Evolutionary conservation across 2,329 filamentous ascomycete genomes (phyloP), one percentile per base, ranked within the genome.

Genomic region (Ascochyta viciae-villosae): DNA sequence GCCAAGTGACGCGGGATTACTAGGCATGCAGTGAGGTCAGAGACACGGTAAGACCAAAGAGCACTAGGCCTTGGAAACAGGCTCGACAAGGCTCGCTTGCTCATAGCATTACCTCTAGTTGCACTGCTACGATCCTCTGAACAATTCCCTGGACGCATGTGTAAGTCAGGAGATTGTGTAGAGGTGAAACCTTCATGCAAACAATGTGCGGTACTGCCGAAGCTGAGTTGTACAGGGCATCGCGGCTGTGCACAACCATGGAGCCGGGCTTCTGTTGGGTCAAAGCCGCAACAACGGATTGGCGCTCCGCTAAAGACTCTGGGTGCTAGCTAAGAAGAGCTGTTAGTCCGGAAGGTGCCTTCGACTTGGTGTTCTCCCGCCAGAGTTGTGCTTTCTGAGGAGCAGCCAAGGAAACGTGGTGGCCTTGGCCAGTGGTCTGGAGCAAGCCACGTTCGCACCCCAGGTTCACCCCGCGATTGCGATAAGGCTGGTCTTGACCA

Each of bases 351-450:
- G 38, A 39, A 13, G 13, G 22, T 43, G 35, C 43, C 42, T 50
- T 40, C 31, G 31, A 48, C 34, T 38, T 35, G n/a, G 38, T 43
- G 24, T 46, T 29, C 48, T 42, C 42, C 47, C 41, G n/a, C 40
- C 52, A 44, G 41, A 52, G 41, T 45, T 23, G 42, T 38, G 50
- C 50, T 44, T 22, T 39, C 35, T 44, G 41, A 34, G 44, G 38
- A 57, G 64, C 58, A 67, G 70, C 68, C 68, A 70, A 74, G 68
- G 33, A 45, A 55, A 41, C 43, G 58, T 61, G 50, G 63, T 48
- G 44, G 33, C 62, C 71, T 71, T 73, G 66, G 70, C 67, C 48
- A 12, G 54, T 48, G 64, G 70, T 67, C 71, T 74, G 63, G 71
- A 72, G 64, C 69, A 47, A 66, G 70, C 70, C 69, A 71, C 64